Conservation (phyloP, 2,329 filamentous ascomycete species). For the Cylindrodendrum hubeiense region DNA sequence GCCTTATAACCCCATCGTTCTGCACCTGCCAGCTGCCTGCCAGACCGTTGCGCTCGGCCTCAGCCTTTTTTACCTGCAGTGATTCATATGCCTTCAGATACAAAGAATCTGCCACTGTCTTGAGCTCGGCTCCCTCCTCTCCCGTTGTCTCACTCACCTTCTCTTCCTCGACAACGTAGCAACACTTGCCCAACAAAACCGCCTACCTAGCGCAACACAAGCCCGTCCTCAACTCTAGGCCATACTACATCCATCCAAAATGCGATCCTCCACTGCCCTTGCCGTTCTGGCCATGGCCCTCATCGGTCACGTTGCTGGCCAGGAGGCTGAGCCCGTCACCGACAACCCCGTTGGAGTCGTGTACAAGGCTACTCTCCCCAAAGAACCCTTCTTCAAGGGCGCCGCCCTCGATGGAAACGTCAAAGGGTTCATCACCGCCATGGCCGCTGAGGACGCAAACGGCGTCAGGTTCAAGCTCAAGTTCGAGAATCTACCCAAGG, state of each 20-base stretch:
- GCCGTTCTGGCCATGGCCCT: conserved; percentile 46
- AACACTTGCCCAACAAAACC: not conserved
- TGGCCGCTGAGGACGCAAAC: conserved; percentile 60
- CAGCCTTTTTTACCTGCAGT: not conserved
- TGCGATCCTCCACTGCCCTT: conserved; percentile 39
- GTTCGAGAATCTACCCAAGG: conserved; percentile 69
- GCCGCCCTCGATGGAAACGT: conserved; percentile 65
- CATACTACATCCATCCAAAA: conserved; percentile 21
- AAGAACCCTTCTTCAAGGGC: conserved; percentile 62
- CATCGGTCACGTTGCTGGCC: conserved; percentile 44
- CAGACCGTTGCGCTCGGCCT: not conserved
- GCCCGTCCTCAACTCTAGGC: not conserved
- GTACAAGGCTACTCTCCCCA: conserved; percentile 69
- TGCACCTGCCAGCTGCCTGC: conserved; percentile 18
- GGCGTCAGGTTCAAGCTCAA: conserved; percentile 68
- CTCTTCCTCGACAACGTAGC: not conserved
- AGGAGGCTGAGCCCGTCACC: conserved; percentile 63
- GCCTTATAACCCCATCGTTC: not conserved
- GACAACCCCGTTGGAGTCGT: conserved; percentile 67
- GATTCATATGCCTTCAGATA: not conserved
- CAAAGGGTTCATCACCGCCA: conserved; percentile 63
- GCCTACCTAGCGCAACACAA: not conserved
- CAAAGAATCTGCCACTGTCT: not conserved
- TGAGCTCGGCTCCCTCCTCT: not conserved
- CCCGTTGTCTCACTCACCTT: not conserved